These are phyloP conservation scores for Didymellaceae sp. DNA, from an alignment of 2,329 filamentous ascomycete genomes.

Conservation along the genomic window DNA sequence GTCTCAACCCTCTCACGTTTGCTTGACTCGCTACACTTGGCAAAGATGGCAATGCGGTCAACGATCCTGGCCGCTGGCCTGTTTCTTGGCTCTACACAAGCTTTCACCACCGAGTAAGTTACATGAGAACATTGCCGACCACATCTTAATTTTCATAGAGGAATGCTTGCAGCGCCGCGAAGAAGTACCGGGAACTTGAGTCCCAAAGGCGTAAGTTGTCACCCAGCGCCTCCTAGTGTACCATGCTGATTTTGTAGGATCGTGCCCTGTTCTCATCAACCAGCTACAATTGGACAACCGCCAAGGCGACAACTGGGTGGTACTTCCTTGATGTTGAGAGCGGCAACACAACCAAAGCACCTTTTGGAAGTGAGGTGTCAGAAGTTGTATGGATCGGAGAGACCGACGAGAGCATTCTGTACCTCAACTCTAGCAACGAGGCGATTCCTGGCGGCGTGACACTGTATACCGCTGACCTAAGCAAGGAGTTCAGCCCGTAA, in stretches of 20 bases:
- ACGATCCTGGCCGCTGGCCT: conserved; percentile 34
- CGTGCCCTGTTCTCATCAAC: conserved; percentile 44
- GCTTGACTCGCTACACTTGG: conserved; percentile 9
- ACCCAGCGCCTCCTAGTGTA: not conserved
- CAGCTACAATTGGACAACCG: conserved; percentile 45
- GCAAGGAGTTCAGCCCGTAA: conserved; percentile 35
- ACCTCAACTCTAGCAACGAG: conserved; percentile 71
- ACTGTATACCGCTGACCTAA: conserved; percentile 43
- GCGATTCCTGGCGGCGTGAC: conserved; percentile 44
- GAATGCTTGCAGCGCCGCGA: conserved; percentile 37
- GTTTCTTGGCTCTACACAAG: conserved; percentile 34
- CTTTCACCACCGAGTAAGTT: conserved; percentile 38
- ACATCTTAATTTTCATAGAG: conserved; percentile 19
- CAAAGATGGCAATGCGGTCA: conserved; percentile 37
- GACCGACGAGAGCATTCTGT: conserved; percentile 61
- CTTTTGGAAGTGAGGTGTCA: conserved; percentile 40
- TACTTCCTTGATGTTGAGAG: conserved; percentile 40
- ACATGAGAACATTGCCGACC: not conserved
- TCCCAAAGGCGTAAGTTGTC: conserved; percentile 38
- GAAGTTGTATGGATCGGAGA: conserved; percentile 46
- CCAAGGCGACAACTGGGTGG: conserved; percentile 57
- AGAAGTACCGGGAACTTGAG: conserved; percentile 43
- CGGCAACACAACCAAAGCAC: conserved; percentile 43
- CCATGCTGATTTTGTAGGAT: conserved; percentile 30
- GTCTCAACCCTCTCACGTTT: conserved; percentile 14